phyloP scores from a whole-genome alignment of 345 rosid genomes.

The Acer negundo region DNA sequence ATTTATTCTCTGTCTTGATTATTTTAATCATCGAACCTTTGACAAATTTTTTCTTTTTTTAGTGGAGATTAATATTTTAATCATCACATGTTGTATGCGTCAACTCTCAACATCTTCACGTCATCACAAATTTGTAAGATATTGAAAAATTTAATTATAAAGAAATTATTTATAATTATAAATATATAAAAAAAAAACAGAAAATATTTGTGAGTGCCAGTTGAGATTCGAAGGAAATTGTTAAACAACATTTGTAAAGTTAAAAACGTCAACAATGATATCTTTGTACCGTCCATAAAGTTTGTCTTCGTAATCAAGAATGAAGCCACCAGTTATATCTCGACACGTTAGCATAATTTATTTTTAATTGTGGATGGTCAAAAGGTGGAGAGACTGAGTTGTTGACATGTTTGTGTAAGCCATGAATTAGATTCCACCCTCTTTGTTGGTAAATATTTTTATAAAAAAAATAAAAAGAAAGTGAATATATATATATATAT shows the following conservation, averaged over 20 bases:
- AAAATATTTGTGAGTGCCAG: slow-evolving; percentile 11
- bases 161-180: neutral
- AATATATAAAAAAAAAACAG: neutral
- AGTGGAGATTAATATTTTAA: neutral
- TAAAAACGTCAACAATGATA: slow-evolving; percentile 12
- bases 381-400: neutral
- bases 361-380: neutral
- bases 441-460: neutral
- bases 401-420: slow-evolving; percentile 25
- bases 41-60: neutral
- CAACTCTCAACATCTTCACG: neutral
- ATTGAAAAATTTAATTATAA: neutral
- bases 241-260: neutral
- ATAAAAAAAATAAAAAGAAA: neutral
- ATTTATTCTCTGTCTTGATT: slow-evolving; percentile 14
- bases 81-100: slow-evolving; percentile 1
- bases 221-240: slow-evolving; percentile 20
- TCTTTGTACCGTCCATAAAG: slow-evolving; percentile 36
- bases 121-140: neutral
- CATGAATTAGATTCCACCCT: slow-evolving; percentile 35
- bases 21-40: slow-evolving; percentile 1
- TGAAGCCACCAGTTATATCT: slow-evolving; percentile 16
- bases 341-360: slow-evolving; percentile 14
- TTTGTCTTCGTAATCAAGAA: slow-evolving; percentile 17
- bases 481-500: too few species aligned